Evolutionary conservation across 192 early-diverging fungal genomes (phyloP).

Genomic region (Allomyces arbusculus): DNA sequence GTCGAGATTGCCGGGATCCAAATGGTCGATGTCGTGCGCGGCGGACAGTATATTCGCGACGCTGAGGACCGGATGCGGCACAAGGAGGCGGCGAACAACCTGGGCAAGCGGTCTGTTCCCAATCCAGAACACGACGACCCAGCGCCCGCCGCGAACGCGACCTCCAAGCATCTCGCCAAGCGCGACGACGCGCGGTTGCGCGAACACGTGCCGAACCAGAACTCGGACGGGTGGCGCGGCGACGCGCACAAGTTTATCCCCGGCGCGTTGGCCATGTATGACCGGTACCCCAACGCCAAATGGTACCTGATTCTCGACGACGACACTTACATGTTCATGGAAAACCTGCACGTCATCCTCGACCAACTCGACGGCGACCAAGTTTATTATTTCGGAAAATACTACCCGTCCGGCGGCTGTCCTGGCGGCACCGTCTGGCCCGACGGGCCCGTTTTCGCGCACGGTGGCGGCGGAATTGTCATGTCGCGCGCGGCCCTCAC

Average conservation of each 20-base stretch:
- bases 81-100: neutral
- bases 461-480: constrained; percentile 17
- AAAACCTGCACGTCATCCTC: constrained; percentile 3
- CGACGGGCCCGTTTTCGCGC: constrained; percentile 15
- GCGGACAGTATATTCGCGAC: neutral
- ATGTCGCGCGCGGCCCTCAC: constrained; percentile 7
- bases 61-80: too few relatives aligned
- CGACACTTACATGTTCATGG: constrained; percentile 8
- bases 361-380: constrained; percentile 5
- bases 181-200: too few relatives aligned
- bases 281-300: constrained; percentile 11
- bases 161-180: neutral
- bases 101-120: neutral
- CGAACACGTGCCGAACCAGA: neutral
- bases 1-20: neutral
- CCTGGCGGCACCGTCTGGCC: constrained; percentile 13
- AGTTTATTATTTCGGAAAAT: constrained; percentile 6
- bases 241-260: constrained; percentile 25
- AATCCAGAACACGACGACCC: neutral
- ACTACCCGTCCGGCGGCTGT: constrained; percentile 13
- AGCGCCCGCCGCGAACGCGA: neutral
- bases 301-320: constrained; percentile 27
- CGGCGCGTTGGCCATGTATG: constrained; percentile 8
- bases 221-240: constrained; percentile 9
- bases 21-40: neutral